phyloP scores from a whole-genome alignment of 1,139 yeast genomes.

The Yamadazyma atmosphaerica region DNA sequence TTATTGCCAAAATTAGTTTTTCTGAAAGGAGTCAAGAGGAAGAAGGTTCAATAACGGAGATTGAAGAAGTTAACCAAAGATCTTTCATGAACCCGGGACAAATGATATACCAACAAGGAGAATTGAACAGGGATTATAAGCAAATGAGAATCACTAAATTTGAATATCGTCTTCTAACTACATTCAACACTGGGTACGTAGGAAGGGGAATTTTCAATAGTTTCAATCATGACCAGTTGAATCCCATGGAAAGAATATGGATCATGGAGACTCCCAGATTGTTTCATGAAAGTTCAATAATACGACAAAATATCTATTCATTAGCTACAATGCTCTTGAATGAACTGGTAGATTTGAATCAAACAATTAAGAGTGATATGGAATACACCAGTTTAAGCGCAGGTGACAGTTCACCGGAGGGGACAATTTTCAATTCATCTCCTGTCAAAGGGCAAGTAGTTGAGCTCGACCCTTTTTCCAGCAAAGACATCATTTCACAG shows the following conservation, averaged over 20 bases:
- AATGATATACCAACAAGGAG: background rate
- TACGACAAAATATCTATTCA: constrained; percentile 1
- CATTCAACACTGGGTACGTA: background rate
- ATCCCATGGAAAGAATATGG: constrained; percentile 1
- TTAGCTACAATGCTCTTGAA: background rate
- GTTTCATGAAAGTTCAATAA: constrained; percentile 2
- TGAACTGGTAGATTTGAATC: background rate
- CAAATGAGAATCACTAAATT: constrained; percentile 2
- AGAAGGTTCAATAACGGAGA: too few relatives aligned
- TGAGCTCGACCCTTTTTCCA: background rate
- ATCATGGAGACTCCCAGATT: background rate
- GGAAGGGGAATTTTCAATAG: background rate
- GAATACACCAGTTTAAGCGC: background rate
- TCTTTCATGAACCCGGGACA: too few relatives aligned
- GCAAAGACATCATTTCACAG: background rate
- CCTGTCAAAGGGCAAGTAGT: background rate
- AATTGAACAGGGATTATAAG: background rate
- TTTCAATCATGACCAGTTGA: background rate
- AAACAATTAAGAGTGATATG: background rate
- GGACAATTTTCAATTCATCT: background rate
- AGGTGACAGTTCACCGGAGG: background rate
- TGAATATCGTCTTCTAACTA: constrained; percentile 2
- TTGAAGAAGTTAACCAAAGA: background rate
- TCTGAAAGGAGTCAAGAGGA: too few relatives aligned
- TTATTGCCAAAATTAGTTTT: too few relatives aligned